These are phyloP conservation scores for Escovopsis sp. DNA, from an alignment of 2,329 filamentous ascomycete genomes.

Conservation along the genomic window DNA sequence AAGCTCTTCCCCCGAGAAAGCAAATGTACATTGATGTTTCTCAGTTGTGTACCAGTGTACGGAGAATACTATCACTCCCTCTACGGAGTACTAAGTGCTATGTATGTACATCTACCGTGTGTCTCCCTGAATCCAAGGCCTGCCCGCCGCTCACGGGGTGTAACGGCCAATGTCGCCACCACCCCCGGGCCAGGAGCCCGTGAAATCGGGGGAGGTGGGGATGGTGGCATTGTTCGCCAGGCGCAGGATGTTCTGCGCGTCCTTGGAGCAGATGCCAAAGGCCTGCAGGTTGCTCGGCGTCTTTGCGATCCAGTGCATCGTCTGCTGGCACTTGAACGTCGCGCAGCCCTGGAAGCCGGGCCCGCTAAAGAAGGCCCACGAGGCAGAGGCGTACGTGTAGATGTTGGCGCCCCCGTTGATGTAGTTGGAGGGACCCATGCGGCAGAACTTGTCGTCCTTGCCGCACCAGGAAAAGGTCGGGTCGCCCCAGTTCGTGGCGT, in stretches of 20 bases:
- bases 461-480: constrained; percentile 27
- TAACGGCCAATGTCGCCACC: constrained; percentile 25
- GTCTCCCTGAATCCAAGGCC: too few species aligned
- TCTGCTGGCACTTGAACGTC: constrained; percentile 18
- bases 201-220: constrained; percentile 17
- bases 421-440: constrained; percentile 28
- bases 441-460: constrained; percentile 21
- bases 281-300: constrained; percentile 24
- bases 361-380: constrained; percentile 29
- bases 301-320: constrained; percentile 25
- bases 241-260: constrained; percentile 18
- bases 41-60: too few species aligned
- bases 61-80: too few species aligned
- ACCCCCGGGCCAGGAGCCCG: constrained; percentile 18
- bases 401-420: constrained; percentile 27
- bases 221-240: constrained; percentile 22
- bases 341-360: constrained; percentile 22
- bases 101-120: too few species aligned
- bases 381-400: constrained; percentile 26
- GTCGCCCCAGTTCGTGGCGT: constrained; percentile 23
- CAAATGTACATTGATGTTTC: too few species aligned
- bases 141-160: constrained; percentile 9
- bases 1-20: too few species aligned
- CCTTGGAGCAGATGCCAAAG: constrained; percentile 28
- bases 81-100: too few species aligned